Evolutionary conservation across 2,329 filamentous ascomycete species (phyloP), one percentile per base, ranked within the genome.

Genomic region (Cordyceps militaris): DNA sequence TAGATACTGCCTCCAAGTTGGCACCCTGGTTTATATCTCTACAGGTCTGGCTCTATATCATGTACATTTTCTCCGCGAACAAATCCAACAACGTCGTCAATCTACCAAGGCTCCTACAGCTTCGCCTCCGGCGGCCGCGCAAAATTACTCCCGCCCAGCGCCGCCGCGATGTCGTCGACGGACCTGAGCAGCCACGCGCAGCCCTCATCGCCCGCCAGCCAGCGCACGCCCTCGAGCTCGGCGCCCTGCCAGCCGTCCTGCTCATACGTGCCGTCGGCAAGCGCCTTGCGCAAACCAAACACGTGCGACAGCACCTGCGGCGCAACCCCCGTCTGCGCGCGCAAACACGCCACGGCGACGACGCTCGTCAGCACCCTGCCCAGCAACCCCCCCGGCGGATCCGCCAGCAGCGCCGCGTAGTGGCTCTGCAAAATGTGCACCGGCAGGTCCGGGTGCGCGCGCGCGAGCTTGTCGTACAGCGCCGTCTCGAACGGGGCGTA

Each of bases 291-390:
- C 71, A 95, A 68, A 0, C 90, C 90, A 73, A 91, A 93, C 0
- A 94, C 79, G 71, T 95, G 90, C 63, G 86, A 90, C 19, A 88
- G 73, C 13, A 95, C 88, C 76, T 94, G 90, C 1, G 89, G 90
- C 0, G 85, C 90, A 0, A 94, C 90, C 0, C 90, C 90, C 10
- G 87, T 88, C 76, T 94, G 90, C 46, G 89, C 81, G 3, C 90
- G 74, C 69, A 95, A 69, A 65, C 88, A 91, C 5, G 88, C 79
- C 30, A 95, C 79, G 0, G 87, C 90, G 4, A 91, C 78, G 13
- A 94, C 71, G 56, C 83, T 87, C 0, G 89, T 94, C 61, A 91
- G 72, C 0, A 89, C 80, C 1, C 90, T 73, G 0, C 90, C 90
- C 0, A 89, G 81, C 19, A 73, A 66, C 14, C 71, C 70, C 3